Evolutionary conservation across 441 rosid species (phyloP).

Genomic region (Sinapis alba): DNA sequence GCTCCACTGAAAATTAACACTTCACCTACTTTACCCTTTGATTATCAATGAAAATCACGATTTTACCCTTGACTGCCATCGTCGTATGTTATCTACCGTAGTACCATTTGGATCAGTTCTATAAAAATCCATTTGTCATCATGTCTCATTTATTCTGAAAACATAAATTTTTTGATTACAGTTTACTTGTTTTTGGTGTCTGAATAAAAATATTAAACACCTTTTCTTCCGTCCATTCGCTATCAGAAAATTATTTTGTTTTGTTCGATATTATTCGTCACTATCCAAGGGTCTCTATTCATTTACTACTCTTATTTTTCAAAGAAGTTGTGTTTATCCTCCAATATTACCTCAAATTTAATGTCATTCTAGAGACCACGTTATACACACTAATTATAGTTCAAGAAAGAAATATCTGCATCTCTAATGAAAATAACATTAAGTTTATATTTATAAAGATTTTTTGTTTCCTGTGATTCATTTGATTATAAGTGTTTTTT

Average conservation of each 20-base stretch:
- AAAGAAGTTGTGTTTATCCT: neutral
- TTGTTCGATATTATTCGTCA: constrained; percentile 35
- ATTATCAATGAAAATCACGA: neutral
- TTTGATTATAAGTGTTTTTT: neutral
- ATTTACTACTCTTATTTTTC: constrained; percentile 11
- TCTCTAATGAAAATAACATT: neutral
- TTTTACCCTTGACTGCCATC: constrained; percentile 14
- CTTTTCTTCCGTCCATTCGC: constrained; percentile 26
- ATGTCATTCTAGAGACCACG: neutral
- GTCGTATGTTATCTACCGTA: constrained; percentile 23
- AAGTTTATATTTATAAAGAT: neutral
- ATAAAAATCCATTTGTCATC: constrained; percentile 19
- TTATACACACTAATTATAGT: neutral
- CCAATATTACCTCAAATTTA: constrained; percentile 1
- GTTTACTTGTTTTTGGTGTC: neutral
- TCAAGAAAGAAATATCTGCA: neutral
- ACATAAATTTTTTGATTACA: neutral
- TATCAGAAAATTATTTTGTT: constrained; percentile 34
- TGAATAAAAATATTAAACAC: constrained; percentile 15
- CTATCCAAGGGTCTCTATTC: constrained; percentile 22
- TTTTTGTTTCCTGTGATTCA: neutral
- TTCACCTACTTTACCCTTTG: constrained; percentile 23
- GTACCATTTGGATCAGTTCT: constrained; percentile 25
- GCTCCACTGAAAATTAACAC: constrained; percentile 20
- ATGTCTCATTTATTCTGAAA: constrained; percentile 25